These are phyloP conservation scores for Penicillium sp. DNA, from an alignment of 2,329 filamentous ascomycete genomes.

Conservation along the genomic window DNA sequence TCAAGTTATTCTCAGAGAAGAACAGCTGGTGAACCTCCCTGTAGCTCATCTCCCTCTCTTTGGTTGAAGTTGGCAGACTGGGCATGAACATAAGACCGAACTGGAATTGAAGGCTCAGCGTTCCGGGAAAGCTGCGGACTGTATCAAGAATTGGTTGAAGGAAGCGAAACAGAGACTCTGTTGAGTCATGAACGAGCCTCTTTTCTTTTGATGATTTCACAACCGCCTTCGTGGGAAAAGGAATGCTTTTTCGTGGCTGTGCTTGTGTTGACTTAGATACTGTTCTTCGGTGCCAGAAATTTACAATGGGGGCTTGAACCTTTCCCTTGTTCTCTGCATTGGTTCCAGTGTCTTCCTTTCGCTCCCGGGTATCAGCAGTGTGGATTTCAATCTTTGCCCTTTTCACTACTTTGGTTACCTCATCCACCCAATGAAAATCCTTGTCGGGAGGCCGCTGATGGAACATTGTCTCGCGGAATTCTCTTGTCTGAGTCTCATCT, in stretches of 20 bases:
- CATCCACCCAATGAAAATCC: background rate
- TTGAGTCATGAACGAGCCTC: background rate
- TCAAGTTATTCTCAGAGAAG: constrained; percentile 28
- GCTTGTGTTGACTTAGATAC: background rate
- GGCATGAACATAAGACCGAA: constrained; percentile 38
- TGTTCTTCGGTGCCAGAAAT: background rate
- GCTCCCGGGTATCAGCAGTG: background rate
- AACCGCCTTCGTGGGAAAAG: background rate
- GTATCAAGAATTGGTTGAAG: constrained; percentile 36
- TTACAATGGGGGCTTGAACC: background rate
- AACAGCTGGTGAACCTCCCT: constrained; percentile 35
- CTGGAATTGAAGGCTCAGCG: constrained; percentile 37
- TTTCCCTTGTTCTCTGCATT: background rate
- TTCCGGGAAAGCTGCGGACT: constrained; percentile 37
- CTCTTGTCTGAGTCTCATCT: background rate
- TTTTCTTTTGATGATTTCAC: background rate
- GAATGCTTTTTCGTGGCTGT: background rate
- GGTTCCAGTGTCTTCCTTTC: background rate
- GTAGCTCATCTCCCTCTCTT: constrained; percentile 7
- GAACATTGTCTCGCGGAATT: constrained; percentile 2
- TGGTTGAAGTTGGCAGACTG: constrained; percentile 28
- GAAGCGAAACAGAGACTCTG: constrained; percentile 28
- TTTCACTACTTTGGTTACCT: background rate
- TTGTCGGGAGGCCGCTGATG: background rate
- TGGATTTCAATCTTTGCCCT: background rate